These are phyloP conservation scores for Boletus insuetus DNA, from an alignment of 768 basidiomycete genomes.

Conservation along the genomic window DNA sequence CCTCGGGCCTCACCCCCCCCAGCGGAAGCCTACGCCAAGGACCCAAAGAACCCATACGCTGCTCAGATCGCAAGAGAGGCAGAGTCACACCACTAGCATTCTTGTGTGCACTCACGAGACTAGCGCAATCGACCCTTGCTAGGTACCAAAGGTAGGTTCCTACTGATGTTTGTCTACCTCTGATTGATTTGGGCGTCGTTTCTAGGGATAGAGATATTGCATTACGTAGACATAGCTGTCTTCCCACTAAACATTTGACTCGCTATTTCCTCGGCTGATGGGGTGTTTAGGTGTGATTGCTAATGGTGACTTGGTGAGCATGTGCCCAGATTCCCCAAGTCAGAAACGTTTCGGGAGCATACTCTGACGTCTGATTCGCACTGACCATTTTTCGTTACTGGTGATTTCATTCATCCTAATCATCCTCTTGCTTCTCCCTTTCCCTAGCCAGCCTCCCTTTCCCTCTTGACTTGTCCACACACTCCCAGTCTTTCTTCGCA, in stretches of 20 bases:
- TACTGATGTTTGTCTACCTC: background rate
- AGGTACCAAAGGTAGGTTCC: slow-evolving; percentile 7
- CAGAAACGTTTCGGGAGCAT: background rate
- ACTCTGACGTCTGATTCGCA: background rate
- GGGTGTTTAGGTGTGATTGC: background rate
- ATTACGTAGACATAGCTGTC: slow-evolving; percentile 15
- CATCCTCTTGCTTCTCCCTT: slow-evolving; percentile 37
- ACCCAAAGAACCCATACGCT: slow-evolving; percentile 82
- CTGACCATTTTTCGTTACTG: background rate
- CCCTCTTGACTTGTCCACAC: slow-evolving; percentile 67
- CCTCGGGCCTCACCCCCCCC: slow-evolving; percentile 1
- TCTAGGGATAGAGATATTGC: slow-evolving; percentile 14
- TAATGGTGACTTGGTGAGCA: background rate
- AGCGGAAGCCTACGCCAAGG: slow-evolving; percentile 70
- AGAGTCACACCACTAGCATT: slow-evolving; percentile 41
- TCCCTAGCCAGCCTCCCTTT: slow-evolving; percentile 74
- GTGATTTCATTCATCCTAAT: background rate
- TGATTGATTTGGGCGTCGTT: background rate
- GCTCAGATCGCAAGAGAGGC: slow-evolving; percentile 67
- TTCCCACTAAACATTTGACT: slow-evolving; percentile 4
- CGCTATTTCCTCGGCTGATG: background rate
- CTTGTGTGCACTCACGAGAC: background rate
- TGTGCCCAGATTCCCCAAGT: no score
- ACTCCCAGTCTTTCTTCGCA: slow-evolving; percentile 57
- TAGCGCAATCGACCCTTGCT: background rate